Evolutionary conservation across 2,329 filamentous ascomycete species (phyloP).

Genomic region (Trichoderma asperellum): DNA sequence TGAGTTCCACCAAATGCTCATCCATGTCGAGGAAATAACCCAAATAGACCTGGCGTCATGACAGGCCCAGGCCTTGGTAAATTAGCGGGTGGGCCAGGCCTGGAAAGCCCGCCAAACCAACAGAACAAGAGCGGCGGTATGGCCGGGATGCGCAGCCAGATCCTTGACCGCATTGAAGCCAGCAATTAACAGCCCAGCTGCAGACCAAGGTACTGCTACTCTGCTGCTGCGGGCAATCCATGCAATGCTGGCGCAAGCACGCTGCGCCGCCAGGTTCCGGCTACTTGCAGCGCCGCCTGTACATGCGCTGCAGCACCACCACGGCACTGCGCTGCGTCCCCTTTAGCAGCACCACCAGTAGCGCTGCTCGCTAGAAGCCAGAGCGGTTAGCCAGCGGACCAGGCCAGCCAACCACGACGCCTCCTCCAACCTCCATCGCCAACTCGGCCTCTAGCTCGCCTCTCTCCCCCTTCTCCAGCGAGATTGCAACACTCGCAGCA

Average conservation of each 20-base stretch:
- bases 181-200: neutral
- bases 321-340: slow-evolving; percentile 16
- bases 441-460: slow-evolving; percentile 24
- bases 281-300: neutral
- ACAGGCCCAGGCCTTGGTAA: slow-evolving; percentile 14
- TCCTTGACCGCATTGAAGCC: slow-evolving; percentile 13
- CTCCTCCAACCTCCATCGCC: slow-evolving; percentile 20
- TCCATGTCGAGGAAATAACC: slow-evolving; percentile 19
- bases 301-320: neutral
- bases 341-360: slow-evolving; percentile 20
- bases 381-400: neutral
- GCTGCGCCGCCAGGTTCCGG: neutral
- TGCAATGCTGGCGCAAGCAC: neutral
- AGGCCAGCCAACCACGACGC: slow-evolving; percentile 19
- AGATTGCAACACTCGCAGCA: slow-evolving; percentile 5
- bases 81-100: slow-evolving; percentile 27
- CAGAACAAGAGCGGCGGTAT: slow-evolving; percentile 7
- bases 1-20: slow-evolving; percentile 21
- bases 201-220: neutral
- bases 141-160: slow-evolving; percentile 14
- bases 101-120: slow-evolving; percentile 7
- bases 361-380: slow-evolving; percentile 21
- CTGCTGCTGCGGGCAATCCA: neutral
- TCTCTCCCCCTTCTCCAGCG: slow-evolving; percentile 20
- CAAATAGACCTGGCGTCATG: slow-evolving; percentile 17